These are phyloP conservation scores for Baorangia bicolor DNA, from an alignment of 768 basidiomycete species.

Conservation along the genomic window DNA sequence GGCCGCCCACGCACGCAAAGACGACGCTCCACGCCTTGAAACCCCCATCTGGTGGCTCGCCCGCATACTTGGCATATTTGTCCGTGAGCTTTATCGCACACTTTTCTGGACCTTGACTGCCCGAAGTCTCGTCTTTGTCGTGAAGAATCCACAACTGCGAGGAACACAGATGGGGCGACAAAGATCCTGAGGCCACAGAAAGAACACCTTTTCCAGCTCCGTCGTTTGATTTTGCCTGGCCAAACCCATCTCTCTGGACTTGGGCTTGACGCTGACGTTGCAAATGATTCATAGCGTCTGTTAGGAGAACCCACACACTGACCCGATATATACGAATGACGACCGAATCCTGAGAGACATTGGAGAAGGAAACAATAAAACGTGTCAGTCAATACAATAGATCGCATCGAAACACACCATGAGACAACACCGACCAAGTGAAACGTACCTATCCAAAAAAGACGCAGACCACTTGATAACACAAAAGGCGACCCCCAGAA, in stretches of 20 bases:
- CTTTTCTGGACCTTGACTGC: slow-evolving; percentile 9
- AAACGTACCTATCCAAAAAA: neutral
- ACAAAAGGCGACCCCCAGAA: neutral
- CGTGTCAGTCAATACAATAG: neutral
- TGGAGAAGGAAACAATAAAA: neutral
- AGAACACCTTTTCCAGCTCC: too few species aligned
- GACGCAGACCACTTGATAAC: neutral
- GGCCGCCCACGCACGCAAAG: slow-evolving; percentile 20
- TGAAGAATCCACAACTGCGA: slow-evolving; percentile 13
- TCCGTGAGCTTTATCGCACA: neutral
- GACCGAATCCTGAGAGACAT: neutral
- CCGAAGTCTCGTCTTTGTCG: neutral
- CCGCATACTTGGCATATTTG: slow-evolving; percentile 20
- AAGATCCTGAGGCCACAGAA: neutral
- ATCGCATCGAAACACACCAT: neutral
- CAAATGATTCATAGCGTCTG: neutral
- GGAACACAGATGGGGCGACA: neutral
- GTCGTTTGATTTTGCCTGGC: neutral
- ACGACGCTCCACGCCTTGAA: slow-evolving; percentile 33
- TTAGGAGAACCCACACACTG: neutral
- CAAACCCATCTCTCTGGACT: neutral
- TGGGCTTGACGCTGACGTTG: neutral
- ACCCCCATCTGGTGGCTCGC: slow-evolving; percentile 30
- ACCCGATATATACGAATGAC: neutral
- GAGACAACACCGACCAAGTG: neutral